These are phyloP conservation scores for Ammopiptanthus mongolicus DNA, from an alignment of 306 rosid genomes.

Conservation along the genomic window DNA sequence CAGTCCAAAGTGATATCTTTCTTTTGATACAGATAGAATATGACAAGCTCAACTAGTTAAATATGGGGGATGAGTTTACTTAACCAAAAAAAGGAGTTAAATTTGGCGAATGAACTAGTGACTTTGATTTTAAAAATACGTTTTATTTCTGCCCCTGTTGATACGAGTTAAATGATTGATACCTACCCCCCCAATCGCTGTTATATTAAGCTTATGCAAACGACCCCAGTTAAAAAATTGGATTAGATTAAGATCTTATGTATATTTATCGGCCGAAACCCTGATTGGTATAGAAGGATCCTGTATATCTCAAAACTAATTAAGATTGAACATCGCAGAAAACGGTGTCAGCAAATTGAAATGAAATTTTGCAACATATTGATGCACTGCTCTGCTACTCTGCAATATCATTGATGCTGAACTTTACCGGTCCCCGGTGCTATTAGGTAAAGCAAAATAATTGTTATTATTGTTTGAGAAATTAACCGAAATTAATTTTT, in stretches of 20 bases:
- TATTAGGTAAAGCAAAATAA: constrained; percentile 15
- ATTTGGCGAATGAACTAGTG: neutral
- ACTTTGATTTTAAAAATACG: neutral
- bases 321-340: neutral
- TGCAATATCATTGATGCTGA: constrained; percentile 7
- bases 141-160: neutral
- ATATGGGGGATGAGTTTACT: neutral
- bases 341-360: neutral
- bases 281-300: neutral
- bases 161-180: neutral
- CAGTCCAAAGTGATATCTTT: constrained; percentile 34
- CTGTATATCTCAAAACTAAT: neutral
- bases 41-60: constrained; percentile 6
- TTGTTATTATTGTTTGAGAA: neutral
- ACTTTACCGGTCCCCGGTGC: constrained; percentile 16
- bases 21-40: neutral
- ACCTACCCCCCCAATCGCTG: neutral
- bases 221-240: no score
- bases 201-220: neutral
- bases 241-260: neutral
- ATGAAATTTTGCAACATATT: neutral
- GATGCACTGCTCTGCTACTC: neutral
- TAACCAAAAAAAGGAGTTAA: no score
- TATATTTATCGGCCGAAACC: neutral
- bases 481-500: neutral